Evolutionary conservation across 1,139 yeast species (phyloP), one percentile per base, ranked within the genome.

Genomic region (Debaryomycetaceae sp.): DNA sequence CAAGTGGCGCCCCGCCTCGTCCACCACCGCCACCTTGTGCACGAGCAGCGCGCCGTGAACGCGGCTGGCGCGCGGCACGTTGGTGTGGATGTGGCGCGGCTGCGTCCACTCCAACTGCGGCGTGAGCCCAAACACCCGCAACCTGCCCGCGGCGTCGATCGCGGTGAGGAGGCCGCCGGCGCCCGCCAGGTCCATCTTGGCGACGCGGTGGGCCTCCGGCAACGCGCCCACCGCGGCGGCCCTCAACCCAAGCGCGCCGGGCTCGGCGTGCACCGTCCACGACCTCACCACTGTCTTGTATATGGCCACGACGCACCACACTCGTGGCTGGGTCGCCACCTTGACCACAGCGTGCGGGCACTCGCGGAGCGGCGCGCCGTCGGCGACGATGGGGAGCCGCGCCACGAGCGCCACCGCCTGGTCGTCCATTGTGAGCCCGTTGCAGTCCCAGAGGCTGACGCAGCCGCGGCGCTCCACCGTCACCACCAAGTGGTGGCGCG

Each of bases 21-120:
- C 79, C 9, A 83, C 77, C 9, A 88, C 65, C 2, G 94, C 95
- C 30, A 85, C 61, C 43, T 83, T 85, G 32, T 78, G 73, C 14
- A 82, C 74, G 3, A 56, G 43, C 0, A 91, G 77, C 0, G 95
- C 83, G 0, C 88, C 94, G 32, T 81, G 76, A 2, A 85, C 65
- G 30, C 64, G 64, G 9, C 72, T 55, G 1, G 83, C 72, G 25
- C 71, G 58, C 2, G 39, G 31, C 4, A 83, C 65, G 18, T 77
- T 78, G 0, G 95, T 82, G 27, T 67, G 61, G 8, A 83, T 49
- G 7, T 48, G 56, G 9, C 65, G 63, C 19, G 72, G 64, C 25
- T 56, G 46, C 3, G 59, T 53, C 94, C 95, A 85, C 6, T 41
- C 36, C 3, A 76, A 29, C 6, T 33, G 34, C 2, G 29, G 25